Percentiles rank a stretch among this genome's conserved stretches.
Evolutionary conservation across 805 yeast genomes (phyloP).

Genomic region (Debaryomyces tyrocola): DNA sequence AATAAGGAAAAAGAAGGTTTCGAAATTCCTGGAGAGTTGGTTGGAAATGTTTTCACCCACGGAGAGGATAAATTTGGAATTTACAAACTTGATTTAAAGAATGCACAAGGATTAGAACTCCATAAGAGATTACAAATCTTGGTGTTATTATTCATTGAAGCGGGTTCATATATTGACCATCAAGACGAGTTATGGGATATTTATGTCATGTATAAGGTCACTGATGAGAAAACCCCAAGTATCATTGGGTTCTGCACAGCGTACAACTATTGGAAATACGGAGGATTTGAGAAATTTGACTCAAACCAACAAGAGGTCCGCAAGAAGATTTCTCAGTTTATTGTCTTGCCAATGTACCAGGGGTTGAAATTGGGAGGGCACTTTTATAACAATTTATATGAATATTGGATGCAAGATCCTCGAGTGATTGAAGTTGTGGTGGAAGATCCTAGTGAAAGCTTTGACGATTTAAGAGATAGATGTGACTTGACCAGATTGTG

Average conservation of each 20-base stretch:
- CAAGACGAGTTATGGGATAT: slow-evolving; percentile 80
- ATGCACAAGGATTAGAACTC: slow-evolving; percentile 46
- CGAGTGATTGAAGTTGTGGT: slow-evolving; percentile 72
- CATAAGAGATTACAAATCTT: slow-evolving; percentile 76
- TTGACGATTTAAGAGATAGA: slow-evolving; percentile 87
- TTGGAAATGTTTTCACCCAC: slow-evolving; percentile 27
- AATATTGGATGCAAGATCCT: slow-evolving; percentile 54
- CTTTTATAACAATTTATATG: slow-evolving; percentile 58
- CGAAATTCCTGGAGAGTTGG: slow-evolving; percentile 41
- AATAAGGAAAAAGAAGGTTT: slow-evolving; percentile 47
- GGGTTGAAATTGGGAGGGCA: slow-evolving; percentile 67
- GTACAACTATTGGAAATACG: slow-evolving; percentile 80
- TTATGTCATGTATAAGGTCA: slow-evolving; percentile 47
- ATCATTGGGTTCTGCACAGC: slow-evolving; percentile 82
- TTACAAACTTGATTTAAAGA: slow-evolving; percentile 48
- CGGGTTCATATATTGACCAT: slow-evolving; percentile 84
- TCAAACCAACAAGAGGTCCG: slow-evolving; percentile 42
- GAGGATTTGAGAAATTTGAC: slow-evolving; percentile 54
- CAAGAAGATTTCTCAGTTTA: slow-evolving; percentile 82
- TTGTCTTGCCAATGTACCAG: slow-evolving; percentile 84
- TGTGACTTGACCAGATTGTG: slow-evolving; percentile 55
- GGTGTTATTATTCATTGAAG: slow-evolving; percentile 85
- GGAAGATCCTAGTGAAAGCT: slow-evolving; percentile 91
- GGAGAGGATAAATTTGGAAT: slow-evolving; percentile 48
- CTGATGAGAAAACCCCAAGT: slow-evolving; percentile 28